These are phyloP conservation scores for Suhomyces choctaworum DNA, from an alignment of 1,139 yeast species.

Conservation along the genomic window DNA sequence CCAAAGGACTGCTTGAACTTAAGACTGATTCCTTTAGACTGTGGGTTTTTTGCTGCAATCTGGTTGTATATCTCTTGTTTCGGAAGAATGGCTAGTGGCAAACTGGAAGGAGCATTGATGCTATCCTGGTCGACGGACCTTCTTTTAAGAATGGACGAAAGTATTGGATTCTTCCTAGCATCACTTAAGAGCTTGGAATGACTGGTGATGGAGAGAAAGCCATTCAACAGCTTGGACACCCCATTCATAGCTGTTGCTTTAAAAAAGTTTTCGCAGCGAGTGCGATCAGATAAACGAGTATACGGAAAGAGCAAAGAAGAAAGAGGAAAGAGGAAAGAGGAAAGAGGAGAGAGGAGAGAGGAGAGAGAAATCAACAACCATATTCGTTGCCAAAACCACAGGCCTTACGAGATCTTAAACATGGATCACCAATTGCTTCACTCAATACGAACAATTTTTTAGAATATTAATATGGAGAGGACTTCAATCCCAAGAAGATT, in stretches of 20 bases:
- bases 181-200: slow-evolving; percentile 4
- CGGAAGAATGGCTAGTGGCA: slow-evolving; percentile 40
- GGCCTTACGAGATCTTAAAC: too few relatives aligned
- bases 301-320: not conserved
- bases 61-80: slow-evolving; percentile 31
- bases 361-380: too few relatives aligned
- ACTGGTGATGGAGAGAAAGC: slow-evolving; percentile 1
- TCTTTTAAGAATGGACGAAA: not conserved
- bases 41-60: slow-evolving; percentile 24
- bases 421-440: too few relatives aligned
- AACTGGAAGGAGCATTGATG: slow-evolving; percentile 37
- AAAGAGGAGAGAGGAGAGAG: too few relatives aligned
- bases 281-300: too few relatives aligned
- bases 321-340: too few relatives aligned
- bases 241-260: slow-evolving; percentile 5
- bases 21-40: slow-evolving; percentile 21
- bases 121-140: not conserved
- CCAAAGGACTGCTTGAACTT: slow-evolving; percentile 36
- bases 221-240: slow-evolving; percentile 2
- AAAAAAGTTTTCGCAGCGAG: slow-evolving; percentile 3
- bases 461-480: too few relatives aligned
- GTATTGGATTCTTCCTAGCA: not conserved
- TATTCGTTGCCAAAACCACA: too few relatives aligned
- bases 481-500: too few relatives aligned
- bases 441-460: too few relatives aligned